Percentiles rank a stretch among this genome's conserved stretches.
phyloP scores from a whole-genome alignment of 768 basidiomycete species.

The Amanita exitialis region DNA sequence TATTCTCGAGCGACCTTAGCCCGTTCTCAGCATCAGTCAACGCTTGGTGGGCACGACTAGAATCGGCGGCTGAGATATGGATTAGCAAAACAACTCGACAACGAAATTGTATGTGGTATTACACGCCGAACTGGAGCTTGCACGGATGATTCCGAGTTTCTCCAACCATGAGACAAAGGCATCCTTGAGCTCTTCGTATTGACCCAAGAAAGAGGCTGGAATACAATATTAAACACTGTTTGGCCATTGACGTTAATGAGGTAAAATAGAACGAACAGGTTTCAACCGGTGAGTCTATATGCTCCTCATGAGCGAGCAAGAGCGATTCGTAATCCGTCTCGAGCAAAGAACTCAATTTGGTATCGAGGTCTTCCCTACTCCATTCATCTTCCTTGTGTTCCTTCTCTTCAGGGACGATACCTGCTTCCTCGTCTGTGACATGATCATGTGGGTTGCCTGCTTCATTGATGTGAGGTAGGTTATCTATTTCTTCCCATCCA shows the following conservation, averaged over 20 bases:
- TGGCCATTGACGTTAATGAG: neutral
- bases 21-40: slow-evolving; percentile 52
- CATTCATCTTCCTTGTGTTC: slow-evolving; percentile 50
- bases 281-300: slow-evolving; percentile 38
- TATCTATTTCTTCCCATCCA: slow-evolving; percentile 77
- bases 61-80: slow-evolving; percentile 24
- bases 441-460: slow-evolving; percentile 36
- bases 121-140: slow-evolving; percentile 31
- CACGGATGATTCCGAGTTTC: slow-evolving; percentile 47
- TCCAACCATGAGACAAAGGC: slow-evolving; percentile 52
- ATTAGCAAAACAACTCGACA: neutral
- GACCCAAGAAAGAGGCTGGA: slow-evolving; percentile 68
- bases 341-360: slow-evolving; percentile 46
- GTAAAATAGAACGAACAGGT: slow-evolving; percentile 35
- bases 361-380: slow-evolving; percentile 48
- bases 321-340: slow-evolving; percentile 64
- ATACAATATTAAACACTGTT: slow-evolving; percentile 60
- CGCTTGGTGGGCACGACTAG: slow-evolving; percentile 52
- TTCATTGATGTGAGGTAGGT: slow-evolving; percentile 64
- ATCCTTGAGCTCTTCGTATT: slow-evolving; percentile 61
- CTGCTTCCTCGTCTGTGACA: slow-evolving; percentile 13
- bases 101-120: neutral
- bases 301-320: slow-evolving; percentile 69
- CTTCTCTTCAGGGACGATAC: slow-evolving; percentile 23
- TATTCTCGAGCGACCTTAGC: slow-evolving; percentile 40